These are phyloP conservation scores for Penicillium glabrum DNA, from an alignment of 2,329 filamentous ascomycete genomes.

Conservation along the genomic window DNA sequence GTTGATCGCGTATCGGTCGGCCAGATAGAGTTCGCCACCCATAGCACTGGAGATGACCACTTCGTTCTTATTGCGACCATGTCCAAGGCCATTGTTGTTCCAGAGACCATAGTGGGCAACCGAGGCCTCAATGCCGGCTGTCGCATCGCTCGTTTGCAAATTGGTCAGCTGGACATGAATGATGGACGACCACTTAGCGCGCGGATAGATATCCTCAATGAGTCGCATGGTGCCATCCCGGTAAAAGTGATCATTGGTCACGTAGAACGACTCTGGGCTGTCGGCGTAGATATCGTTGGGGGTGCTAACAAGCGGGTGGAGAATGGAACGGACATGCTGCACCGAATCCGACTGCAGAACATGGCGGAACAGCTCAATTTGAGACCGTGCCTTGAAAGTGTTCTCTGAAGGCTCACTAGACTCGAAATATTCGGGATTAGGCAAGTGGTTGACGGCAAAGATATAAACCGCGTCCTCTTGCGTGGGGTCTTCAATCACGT, in stretches of 20 bases:
- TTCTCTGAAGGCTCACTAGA: conserved; percentile 14
- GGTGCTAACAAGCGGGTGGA: conserved; percentile 54
- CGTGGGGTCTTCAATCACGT: conserved; percentile 54
- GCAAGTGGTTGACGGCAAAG: conserved; percentile 61
- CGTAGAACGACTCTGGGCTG: conserved; percentile 52
- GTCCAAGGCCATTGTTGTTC: conserved; percentile 59
- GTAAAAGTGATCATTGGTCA: conserved; percentile 62
- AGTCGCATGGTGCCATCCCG: conserved; percentile 48
- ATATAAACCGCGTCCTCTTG: conserved; percentile 53
- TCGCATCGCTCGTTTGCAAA: conserved; percentile 24
- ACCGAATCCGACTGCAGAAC: conserved; percentile 43
- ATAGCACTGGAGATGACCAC: conserved; percentile 40
- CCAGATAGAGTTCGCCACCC: conserved; percentile 51
- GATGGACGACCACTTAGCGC: conserved; percentile 51
- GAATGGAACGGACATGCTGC: conserved; percentile 54
- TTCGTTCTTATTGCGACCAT: conserved; percentile 41
- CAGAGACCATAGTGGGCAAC: conserved; percentile 49
- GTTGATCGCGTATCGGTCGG: conserved; percentile 22
- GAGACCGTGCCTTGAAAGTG: conserved; percentile 48
- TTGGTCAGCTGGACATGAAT: conserved; percentile 46
- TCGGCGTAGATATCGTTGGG: conserved; percentile 60
- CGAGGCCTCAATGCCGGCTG: conserved; percentile 41
- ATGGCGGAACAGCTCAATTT: conserved; percentile 60
- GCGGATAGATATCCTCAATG: conserved; percentile 48
- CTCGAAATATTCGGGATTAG: conserved; percentile 45